Evolutionary conservation across 495 filamentous ascomycete species (phyloP), one percentile per base, ranked within the genome.

Genomic region (Cladorrhinum samala): DNA sequence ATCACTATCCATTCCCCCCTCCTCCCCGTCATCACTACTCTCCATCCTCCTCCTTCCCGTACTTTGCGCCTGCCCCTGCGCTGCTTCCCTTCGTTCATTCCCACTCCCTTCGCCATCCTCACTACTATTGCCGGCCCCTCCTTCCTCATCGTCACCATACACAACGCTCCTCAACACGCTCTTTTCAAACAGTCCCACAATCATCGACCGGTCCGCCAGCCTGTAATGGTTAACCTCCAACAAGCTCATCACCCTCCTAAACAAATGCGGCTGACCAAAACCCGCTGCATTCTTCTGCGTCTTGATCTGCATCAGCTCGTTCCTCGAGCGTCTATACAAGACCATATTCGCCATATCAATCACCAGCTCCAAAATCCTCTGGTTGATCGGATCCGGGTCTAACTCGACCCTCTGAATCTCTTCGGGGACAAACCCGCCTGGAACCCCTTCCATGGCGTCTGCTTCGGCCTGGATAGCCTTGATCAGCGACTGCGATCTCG

Each of bases 151-250:
- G 54, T 81, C 77, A 16, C 72, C 78, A 53, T 77, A 76, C 9
- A 97, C 85, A 49, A 96, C 87, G 39, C 82, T 80, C 58, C 89
- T 75, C 67, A 97, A 73, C 23, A 97, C 88, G 33, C 77, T 82
- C 69, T 89, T 91, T 58, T 97, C 92, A 67, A 97, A 98, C 20
- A 97, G 72, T 65, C 96, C 91, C 46, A 96, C 83, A 30, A 96
- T 84, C 67, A 94, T 91, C 39, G 88, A 85, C 39, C 92, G 84
- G 45, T 89, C 84, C 5, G 82, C 83, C 19, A 97, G 76, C 25
- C 92, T 81, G 67, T 89, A 97, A 61, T 93, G 88, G 56, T 96
- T 90, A 46, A 81, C 84, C 71, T 96, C 93, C n/a, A 98, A 75
- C 27, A 96, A 72, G 27, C 73, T 77, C 74, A 97, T 83, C 51